Evolutionary conservation across 805 yeast species (phyloP).

Genomic region (Saccharomycopsis oosterbeekiorum): DNA sequence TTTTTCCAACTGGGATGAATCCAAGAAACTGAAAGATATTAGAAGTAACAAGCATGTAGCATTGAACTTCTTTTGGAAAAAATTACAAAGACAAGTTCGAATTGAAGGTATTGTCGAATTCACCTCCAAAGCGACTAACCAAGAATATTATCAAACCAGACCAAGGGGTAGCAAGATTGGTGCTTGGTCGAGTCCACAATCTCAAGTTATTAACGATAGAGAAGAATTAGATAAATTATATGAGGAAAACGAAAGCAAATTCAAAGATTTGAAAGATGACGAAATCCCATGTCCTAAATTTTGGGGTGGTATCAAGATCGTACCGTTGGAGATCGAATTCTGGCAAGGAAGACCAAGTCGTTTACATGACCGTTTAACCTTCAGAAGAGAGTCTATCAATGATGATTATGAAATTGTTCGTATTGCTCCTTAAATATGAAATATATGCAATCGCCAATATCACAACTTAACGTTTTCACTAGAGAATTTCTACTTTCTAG

Average conservation of each 20-base stretch:
- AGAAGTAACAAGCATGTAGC: conserved; percentile 70
- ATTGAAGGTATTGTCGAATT: conserved; percentile 79
- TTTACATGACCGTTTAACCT: conserved; percentile 81
- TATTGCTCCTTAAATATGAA: conserved; percentile 53
- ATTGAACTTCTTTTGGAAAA: conserved; percentile 86
- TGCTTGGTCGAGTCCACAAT: conserved; percentile 95
- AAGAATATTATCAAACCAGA: conserved; percentile 72
- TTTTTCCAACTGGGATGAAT: conserved; percentile 85
- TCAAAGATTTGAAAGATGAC: conserved; percentile 43
- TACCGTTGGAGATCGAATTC: conserved; percentile 86
- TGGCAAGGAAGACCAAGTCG: conserved; percentile 95
- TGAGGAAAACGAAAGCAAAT: conserved; percentile 40
- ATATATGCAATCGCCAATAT: not conserved
- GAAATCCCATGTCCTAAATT: conserved; percentile 83
- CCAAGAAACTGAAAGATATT: conserved; percentile 71
- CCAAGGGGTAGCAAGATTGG: conserved; percentile 93
- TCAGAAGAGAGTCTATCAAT: conserved; percentile 43
- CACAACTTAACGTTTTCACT: no score
- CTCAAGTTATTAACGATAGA: conserved; percentile 46
- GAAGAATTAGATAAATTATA: conserved; percentile 52
- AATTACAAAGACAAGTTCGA: conserved; percentile 83
- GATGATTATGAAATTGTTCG: conserved; percentile 56
- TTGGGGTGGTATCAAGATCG: conserved; percentile 92
- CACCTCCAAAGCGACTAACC: conserved; percentile 62
- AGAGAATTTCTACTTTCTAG: no score